Evolutionary conservation across 441 rosid species (phyloP), one percentile per base, ranked within the genome.

Genomic region (Pelargonium citronellum): DNA sequence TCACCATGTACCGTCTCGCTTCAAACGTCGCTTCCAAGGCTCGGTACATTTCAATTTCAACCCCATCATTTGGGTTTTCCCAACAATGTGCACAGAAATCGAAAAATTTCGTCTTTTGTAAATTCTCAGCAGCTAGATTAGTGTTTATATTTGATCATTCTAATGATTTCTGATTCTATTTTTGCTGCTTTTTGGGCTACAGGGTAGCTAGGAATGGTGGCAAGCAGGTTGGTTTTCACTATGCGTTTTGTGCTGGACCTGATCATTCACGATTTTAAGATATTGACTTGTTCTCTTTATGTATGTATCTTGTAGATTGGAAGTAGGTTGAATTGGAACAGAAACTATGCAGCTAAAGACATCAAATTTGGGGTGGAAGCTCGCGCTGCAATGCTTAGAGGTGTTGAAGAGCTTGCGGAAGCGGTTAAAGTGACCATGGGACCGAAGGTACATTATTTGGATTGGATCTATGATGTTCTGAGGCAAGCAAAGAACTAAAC

Each of bases 341-440:
- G 98, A 81, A 83, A 75, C 80, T 92, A 92, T 86, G 89, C 76
- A 20, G 96, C 95, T 0, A 90, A 92, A 76, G 96, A 87, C 67
- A 85, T 90, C 80, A 86, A 47, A 78, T 87, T 89, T 11, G 96
- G 98, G 69, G 75, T 86, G 10, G 91, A 86, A 2, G 98, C 95
- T 70, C 90, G 98, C 0, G 93, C 96, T 16, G 98, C 92, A 41
- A 81, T 92, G 89, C 73, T 92, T 86, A 93, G 87, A 78, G 98
- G 98, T 70, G 94, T 92, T 65, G 83, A 91, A 1, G 96, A 90
- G 79, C 92, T 92, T 67, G 96, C 98, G 9, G 91, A 91, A 71
- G 96, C 98, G 67, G 96, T 92, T 10, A 90, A 89, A 81, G 96
- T 87, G 73, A 90, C 98, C 0, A 92, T 92, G 98, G 98, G 98